phyloP scores from a whole-genome alignment of 208 protist genomes.

The Acanthamoeba healyi region DNA sequence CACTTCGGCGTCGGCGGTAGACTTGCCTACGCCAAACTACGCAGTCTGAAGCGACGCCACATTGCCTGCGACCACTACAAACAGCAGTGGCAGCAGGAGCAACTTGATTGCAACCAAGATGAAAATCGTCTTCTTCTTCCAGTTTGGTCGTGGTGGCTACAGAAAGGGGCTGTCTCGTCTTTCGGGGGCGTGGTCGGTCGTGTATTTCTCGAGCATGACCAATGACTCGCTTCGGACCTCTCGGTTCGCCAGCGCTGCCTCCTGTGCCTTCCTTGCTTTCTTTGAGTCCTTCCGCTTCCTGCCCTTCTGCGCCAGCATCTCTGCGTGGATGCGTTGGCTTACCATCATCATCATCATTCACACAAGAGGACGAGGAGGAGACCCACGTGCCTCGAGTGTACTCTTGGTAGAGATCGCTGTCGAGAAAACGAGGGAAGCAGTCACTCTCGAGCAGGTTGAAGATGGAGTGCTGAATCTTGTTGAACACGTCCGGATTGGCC shows the following conservation, averaged over 20 bases:
- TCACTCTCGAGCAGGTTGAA: not conserved
- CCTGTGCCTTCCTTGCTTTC: not conserved
- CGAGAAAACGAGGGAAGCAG: not conserved
- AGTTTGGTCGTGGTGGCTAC: too few relatives aligned
- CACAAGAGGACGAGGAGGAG: not conserved
- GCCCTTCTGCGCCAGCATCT: not conserved
- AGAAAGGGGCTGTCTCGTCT: too few relatives aligned
- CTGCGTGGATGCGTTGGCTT: not conserved
- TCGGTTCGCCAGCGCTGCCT: not conserved
- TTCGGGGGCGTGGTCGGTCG: too few relatives aligned
- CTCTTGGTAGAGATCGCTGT: not conserved
- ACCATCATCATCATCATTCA: not conserved
- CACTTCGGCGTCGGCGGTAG: too few relatives aligned
- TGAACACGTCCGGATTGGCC: slow-evolving; percentile 14
- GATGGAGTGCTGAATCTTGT: slow-evolving; percentile 26
- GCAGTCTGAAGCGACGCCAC: too few relatives aligned
- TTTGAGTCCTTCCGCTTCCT: not conserved
- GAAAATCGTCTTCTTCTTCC: too few relatives aligned
- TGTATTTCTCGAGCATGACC: slow-evolving; percentile 1
- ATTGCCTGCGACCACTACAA: too few relatives aligned
- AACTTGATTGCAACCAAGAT: too few relatives aligned
- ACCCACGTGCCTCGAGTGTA: not conserved
- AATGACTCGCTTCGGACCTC: not conserved
- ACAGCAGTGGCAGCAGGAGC: too few relatives aligned
- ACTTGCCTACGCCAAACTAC: too few relatives aligned